These are phyloP conservation scores for Sophora flavescens DNA, from an alignment of 306 rosid genomes.

Conservation along the genomic window DNA sequence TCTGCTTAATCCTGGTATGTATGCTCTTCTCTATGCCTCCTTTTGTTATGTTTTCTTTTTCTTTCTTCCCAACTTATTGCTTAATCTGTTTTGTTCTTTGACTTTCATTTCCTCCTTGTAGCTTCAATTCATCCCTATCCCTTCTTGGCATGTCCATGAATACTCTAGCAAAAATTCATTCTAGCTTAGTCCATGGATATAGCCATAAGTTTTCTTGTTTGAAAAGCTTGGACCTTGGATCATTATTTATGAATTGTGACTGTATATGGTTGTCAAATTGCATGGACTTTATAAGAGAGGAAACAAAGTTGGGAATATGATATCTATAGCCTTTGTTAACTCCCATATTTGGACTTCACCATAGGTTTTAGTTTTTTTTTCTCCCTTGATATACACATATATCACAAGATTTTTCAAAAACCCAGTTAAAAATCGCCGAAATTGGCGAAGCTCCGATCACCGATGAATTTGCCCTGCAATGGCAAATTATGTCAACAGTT, in stretches of 20 bases:
- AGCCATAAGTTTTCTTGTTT: conserved; percentile 23
- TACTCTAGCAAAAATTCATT: neutral
- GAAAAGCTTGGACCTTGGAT: conserved; percentile 49
- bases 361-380: neutral
- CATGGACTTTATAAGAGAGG: conserved; percentile 18
- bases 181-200: neutral
- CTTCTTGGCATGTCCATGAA: conserved; percentile 32
- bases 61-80: neutral
- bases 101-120: conserved; percentile 16
- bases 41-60: conserved; percentile 5
- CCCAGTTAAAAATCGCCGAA: conserved; percentile 2
- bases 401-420: conserved; percentile 27
- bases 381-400: conserved; percentile 7
- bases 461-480: neutral
- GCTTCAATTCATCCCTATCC: conserved; percentile 21
- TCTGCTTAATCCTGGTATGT: conserved; percentile 60
- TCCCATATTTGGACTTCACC: conserved; percentile 15
- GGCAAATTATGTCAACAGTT: neutral
- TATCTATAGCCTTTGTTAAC: neutral
- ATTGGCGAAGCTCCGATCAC: neutral
- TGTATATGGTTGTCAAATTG: conserved; percentile 24
- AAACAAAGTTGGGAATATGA: conserved; percentile 7
- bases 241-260: conserved; percentile 11
- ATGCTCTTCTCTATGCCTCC: conserved; percentile 39
- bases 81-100: conserved; percentile 23